A percentile compares a stretch with the other conserved stretches of the same genome.
Evolutionary conservation across 2,329 filamentous ascomycete genomes (phyloP).

Genomic region (Arthrobotrys conoides): DNA sequence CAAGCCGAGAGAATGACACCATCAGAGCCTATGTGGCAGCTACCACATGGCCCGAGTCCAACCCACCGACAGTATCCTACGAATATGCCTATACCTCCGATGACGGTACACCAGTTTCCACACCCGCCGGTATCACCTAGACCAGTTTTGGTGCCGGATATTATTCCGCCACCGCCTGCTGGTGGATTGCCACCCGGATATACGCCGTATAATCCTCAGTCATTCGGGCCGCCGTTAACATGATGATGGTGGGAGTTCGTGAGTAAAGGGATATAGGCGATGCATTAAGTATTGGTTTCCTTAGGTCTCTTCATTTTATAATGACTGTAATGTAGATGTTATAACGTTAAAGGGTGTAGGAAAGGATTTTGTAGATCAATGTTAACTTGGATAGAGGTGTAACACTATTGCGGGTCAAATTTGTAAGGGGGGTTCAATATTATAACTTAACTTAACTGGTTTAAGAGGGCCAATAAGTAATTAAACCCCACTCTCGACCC

Average conservation of each 20-base stretch:
- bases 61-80: background rate
- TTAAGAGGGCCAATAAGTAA: too few relatives aligned
- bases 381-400: too few relatives aligned
- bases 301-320: too few relatives aligned
- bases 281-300: background rate
- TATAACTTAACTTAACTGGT: too few relatives aligned
- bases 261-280: too few relatives aligned
- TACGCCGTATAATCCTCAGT: slow-evolving; percentile 14
- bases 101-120: slow-evolving; percentile 8
- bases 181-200: background rate
- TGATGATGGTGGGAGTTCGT: background rate
- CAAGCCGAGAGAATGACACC: slow-evolving; percentile 29
- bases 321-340: too few relatives aligned
- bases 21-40: slow-evolving; percentile 38
- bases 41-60: slow-evolving; percentile 1
- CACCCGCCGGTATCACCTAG: slow-evolving; percentile 11
- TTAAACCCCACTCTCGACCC: too few relatives aligned
- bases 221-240: slow-evolving; percentile 7
- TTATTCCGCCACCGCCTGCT: slow-evolving; percentile 3
- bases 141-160: background rate
- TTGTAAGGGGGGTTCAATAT: too few relatives aligned
- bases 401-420: too few relatives aligned
- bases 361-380: background rate
- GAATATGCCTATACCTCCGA: slow-evolving; percentile 5
- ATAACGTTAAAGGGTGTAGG: too few relatives aligned